phyloP scores from a whole-genome alignment of 495 filamentous ascomycete genomes.

The Podospora conica region DNA sequence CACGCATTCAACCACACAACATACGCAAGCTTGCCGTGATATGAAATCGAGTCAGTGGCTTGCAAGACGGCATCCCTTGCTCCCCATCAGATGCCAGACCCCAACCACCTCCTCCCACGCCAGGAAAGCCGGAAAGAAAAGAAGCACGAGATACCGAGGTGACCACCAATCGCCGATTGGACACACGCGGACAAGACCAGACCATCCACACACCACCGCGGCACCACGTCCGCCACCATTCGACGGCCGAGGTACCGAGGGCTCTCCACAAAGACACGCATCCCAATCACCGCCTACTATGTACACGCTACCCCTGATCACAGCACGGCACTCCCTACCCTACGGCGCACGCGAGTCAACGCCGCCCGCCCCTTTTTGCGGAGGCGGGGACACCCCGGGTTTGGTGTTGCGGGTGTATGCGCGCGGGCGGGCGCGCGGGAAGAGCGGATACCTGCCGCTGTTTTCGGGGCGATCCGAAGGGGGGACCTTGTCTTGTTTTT shows the following conservation, averaged over 20 bases:
- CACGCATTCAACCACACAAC: not conserved
- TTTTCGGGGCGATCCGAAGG: not conserved
- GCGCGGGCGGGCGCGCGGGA: not conserved
- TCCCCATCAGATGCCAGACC: not conserved
- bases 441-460: not conserved
- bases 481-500: not conserved
- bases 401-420: not conserved
- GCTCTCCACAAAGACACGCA: too few relatives aligned
- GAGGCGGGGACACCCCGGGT: not conserved
- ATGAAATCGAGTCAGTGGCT: too few relatives aligned
- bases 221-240: not conserved
- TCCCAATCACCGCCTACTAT: too few relatives aligned
- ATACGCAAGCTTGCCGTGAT: not conserved
- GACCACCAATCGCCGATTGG: not conserved
- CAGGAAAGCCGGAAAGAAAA: not conserved
- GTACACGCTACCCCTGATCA: not conserved
- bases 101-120: too few relatives aligned
- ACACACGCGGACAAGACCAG: not conserved
- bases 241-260: not conserved
- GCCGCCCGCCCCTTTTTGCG: not conserved
- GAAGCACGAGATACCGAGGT: not conserved
- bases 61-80: not conserved
- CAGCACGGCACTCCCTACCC: not conserved
- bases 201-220: not conserved
- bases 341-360: not conserved